Base-by-base conservation (phyloP, 768 basidiomycete species). In the Candolleomyces aberdarensis region DNA sequence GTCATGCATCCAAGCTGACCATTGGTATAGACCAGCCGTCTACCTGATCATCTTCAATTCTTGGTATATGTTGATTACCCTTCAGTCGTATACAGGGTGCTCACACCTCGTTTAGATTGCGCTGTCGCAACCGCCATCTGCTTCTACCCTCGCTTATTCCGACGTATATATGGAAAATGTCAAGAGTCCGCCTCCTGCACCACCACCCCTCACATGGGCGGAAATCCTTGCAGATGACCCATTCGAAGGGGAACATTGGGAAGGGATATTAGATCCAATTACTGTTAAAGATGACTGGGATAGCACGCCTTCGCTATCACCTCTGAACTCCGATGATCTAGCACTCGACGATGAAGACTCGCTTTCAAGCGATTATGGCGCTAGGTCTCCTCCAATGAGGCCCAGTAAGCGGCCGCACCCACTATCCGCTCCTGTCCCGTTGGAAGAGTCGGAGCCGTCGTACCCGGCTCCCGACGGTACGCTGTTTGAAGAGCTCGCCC, bases 231-330 rank as follows among this genome's bases (percentile, higher is more conserved):
- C 82, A 0, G 91, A 92, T 66, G 92, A 93, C 59, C 90, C 91
- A 3, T 89, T 91, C 62, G 89, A 93, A 71, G 92, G 89, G 15
- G 85, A 93, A 62, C 92, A 93, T 66, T 93, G 91, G 91, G 83
- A 90, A 67, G 89, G 89, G 0, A 83, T 83, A n/a, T 40, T 65
- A 7, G 60, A 65, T 14, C 75, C 78, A 52, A 72, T 77, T 39
- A 77, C 78, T 40, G 40, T 44, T 69, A 78, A 80, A 49, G 74
- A 72, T 47, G 83, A 81, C 43, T 80, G 75, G 62, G 85, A 83
- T 64, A 89, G 83, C 68, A 83, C 85, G 1, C 84, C 87, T 0
- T 89, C 88, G 0, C 78, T 90, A 41, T 91, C 89, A 0, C 84
- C 88, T 8, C 78, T 86, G 62, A 80, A 78, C 65, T 85, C 84